Evolutionary conservation across 1,284 basidiomycete genomes (phyloP).

Genomic region (Naganishia cerealis): DNA sequence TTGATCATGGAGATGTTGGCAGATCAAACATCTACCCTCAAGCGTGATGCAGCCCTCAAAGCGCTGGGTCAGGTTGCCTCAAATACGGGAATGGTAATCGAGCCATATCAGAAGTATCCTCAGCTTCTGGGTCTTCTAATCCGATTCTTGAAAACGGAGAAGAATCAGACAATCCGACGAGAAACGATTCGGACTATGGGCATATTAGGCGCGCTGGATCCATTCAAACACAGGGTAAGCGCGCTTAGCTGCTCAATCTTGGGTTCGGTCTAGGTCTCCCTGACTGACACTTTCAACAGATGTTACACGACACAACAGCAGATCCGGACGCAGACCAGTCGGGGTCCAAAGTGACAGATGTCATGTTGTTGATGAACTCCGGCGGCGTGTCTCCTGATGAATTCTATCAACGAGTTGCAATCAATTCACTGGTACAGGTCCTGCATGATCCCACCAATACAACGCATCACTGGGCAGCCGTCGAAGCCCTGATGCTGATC

Average conservation of each 20-base stretch:
- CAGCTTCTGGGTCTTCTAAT: slow-evolving; percentile 84
- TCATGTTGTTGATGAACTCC: slow-evolving; percentile 60
- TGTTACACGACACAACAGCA: slow-evolving; percentile 71
- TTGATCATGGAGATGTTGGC: slow-evolving; percentile 85
- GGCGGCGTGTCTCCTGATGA: slow-evolving; percentile 74
- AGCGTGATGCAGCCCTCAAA: slow-evolving; percentile 89
- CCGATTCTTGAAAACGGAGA: slow-evolving; percentile 82
- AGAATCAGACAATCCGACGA: slow-evolving; percentile 70
- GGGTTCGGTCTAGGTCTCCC: not conserved
- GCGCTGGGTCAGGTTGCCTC: slow-evolving; percentile 94
- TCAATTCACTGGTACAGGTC: slow-evolving; percentile 83
- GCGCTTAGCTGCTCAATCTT: not conserved
- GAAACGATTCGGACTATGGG: slow-evolving; percentile 92
- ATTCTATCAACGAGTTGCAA: slow-evolving; percentile 96
- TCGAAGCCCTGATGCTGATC: slow-evolving; percentile 98
- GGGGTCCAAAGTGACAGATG: slow-evolving; percentile 59
- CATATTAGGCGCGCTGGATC: slow-evolving; percentile 95
- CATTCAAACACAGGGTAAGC: slow-evolving; percentile 84
- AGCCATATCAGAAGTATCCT: slow-evolving; percentile 87
- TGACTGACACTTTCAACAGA: slow-evolving; percentile 50
- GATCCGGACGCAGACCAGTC: slow-evolving; percentile 63
- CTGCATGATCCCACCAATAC: slow-evolving; percentile 83
- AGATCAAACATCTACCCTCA: slow-evolving; percentile 71
- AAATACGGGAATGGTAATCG: slow-evolving; percentile 91
- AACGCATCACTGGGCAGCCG: slow-evolving; percentile 85